Conservation (phyloP, 2,329 filamentous ascomycete species). For the Colletotrichum higginsianum region DNA sequence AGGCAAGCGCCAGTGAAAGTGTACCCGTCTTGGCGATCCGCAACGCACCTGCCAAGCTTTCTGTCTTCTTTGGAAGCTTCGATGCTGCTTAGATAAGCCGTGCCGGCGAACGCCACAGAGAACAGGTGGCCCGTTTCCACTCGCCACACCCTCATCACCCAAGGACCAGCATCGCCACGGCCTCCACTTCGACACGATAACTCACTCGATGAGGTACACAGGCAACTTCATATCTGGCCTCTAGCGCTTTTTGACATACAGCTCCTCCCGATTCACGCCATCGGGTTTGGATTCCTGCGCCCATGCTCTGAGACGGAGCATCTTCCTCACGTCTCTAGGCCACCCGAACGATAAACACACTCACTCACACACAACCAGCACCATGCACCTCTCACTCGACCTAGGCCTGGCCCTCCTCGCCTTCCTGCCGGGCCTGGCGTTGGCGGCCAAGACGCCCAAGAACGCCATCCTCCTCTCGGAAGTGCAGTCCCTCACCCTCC, state of each 20-base stretch:
- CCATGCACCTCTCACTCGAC: constrained; percentile 49
- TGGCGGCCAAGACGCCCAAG: constrained; percentile 52
- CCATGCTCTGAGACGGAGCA: constrained; percentile 12
- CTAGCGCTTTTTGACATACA: background rate
- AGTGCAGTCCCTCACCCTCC: constrained; percentile 85
- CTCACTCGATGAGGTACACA: background rate
- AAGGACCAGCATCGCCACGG: constrained; percentile 3
- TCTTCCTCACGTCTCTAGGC: constrained; percentile 8
- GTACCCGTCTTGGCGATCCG: constrained; percentile 29
- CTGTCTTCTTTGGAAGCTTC: constrained; percentile 12
- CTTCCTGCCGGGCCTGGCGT: constrained; percentile 44
- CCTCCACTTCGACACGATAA: constrained; percentile 5
- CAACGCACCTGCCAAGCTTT: constrained; percentile 16
- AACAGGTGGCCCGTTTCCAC: constrained; percentile 24
- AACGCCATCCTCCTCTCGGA: constrained; percentile 71
- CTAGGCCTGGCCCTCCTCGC: constrained; percentile 35
- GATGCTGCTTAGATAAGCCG: constrained; percentile 4
- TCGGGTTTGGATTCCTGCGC: background rate
- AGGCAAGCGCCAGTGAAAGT: constrained; percentile 11
- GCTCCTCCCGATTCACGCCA: background rate
- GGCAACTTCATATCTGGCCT: constrained; percentile 26
- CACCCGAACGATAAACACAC: constrained; percentile 8
- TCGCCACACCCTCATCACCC: constrained; percentile 24
- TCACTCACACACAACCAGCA: constrained; percentile 3
- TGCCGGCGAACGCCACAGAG: constrained; percentile 16